phyloP scores from a whole-genome alignment of 1,284 basidiomycete species.

The Schizophyllum commune region DNA sequence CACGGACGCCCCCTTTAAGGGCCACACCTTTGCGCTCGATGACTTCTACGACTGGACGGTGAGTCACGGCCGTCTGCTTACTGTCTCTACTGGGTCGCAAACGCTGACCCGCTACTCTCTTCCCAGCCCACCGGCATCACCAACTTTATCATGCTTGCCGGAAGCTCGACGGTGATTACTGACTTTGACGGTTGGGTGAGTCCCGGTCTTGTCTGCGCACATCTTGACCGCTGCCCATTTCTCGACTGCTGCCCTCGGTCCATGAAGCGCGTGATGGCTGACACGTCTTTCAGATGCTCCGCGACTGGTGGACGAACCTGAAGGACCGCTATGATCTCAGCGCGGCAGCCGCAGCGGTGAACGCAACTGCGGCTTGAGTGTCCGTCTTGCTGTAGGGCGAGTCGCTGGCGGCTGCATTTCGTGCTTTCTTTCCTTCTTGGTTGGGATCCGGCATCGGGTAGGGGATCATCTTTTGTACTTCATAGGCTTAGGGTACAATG shows the following conservation, averaged over 20 bases:
- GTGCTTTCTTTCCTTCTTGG: too few species aligned
- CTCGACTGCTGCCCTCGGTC: too few species aligned
- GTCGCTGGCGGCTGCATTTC: too few species aligned
- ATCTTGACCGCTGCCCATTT: too few species aligned
- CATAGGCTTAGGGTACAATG: too few species aligned
- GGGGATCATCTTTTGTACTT: too few species aligned
- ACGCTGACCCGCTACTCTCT: background rate
- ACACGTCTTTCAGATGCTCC: constrained; percentile 2
- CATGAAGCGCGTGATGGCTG: too few species aligned
- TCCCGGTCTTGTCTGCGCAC: too few species aligned
- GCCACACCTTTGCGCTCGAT: background rate
- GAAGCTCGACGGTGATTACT: constrained; percentile 4
- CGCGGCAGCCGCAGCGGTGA: background rate
- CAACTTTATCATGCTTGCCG: constrained; percentile 5
- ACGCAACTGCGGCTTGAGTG: background rate
- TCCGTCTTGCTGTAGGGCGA: too few species aligned
- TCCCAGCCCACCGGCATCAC: constrained; percentile 1
- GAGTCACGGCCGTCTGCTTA: background rate
- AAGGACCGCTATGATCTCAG: constrained; percentile 1
- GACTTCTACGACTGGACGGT: constrained; percentile 7
- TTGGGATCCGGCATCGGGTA: too few species aligned
- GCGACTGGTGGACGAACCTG: constrained; percentile 6
- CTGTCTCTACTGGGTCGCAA: too few species aligned
- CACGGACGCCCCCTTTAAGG: too few species aligned
- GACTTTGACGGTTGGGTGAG: background rate